phyloP scores from a whole-genome alignment of 176 grass and related monocot genomes.

The Alopecurus myosuroides region DNA sequence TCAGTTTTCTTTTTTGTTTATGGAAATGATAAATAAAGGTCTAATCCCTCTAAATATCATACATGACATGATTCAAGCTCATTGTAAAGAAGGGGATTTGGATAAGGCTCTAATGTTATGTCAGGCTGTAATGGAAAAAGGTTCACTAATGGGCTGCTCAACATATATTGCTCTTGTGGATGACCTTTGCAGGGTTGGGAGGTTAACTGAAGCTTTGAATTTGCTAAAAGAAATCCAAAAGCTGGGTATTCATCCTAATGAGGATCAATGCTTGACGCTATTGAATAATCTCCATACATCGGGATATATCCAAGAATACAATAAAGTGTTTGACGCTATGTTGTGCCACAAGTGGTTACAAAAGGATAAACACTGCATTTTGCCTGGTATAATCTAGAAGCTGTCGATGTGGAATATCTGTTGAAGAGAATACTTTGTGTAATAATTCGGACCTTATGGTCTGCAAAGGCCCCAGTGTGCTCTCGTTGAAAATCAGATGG shows the following conservation, averaged over 20 bases:
- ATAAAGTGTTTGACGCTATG: constrained; percentile 43
- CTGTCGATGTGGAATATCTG: constrained; percentile 17
- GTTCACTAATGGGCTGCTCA: constrained; percentile 13
- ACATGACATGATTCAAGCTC: constrained; percentile 27
- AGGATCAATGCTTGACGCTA: constrained; percentile 26
- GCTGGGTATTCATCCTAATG: constrained; percentile 22
- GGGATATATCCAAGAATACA: constrained; percentile 42
- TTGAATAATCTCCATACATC: constrained; percentile 24
- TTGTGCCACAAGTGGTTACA: constrained; percentile 36
- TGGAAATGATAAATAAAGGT: constrained; percentile 32
- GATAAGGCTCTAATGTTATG: constrained; percentile 39
- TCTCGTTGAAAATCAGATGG: background rate
- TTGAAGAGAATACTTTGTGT: background rate
- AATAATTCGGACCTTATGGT: background rate
- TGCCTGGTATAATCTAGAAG: constrained; percentile 11
- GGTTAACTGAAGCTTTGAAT: constrained; percentile 38
- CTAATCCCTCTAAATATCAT: constrained; percentile 33
- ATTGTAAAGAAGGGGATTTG: constrained; percentile 30
- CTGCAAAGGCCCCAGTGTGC: background rate
- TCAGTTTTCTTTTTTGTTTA: constrained; percentile 30
- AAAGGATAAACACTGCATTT: constrained; percentile 34
- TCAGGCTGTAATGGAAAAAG: constrained; percentile 29
- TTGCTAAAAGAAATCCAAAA: constrained; percentile 53
- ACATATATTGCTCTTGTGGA: constrained; percentile 34
- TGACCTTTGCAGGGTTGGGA: constrained; percentile 29